Percentiles rank a stretch among this genome's conserved stretches.
phyloP scores from a whole-genome alignment of 2,329 filamentous ascomycete genomes.

The Hymenoscyphus fructigenus region DNA sequence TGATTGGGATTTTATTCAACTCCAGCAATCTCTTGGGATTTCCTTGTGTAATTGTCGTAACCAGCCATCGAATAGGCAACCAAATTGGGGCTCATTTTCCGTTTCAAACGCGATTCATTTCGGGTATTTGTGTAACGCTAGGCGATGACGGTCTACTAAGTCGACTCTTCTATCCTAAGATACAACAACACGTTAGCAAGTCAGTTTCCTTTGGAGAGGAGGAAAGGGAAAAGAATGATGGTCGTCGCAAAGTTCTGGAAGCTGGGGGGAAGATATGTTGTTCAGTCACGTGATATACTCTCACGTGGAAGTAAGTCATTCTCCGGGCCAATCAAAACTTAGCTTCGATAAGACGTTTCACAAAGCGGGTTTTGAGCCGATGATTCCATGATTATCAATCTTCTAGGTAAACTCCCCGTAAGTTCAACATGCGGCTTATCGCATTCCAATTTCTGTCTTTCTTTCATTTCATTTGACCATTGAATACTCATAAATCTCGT shows the following conservation, averaged over 20 bases:
- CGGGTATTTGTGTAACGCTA: neutral
- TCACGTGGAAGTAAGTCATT: too few species aligned
- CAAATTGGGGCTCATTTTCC: neutral
- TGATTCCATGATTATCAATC: neutral
- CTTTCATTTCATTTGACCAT: neutral
- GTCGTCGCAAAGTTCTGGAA: too few species aligned
- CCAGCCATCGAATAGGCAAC: neutral
- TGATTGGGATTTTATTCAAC: too few species aligned
- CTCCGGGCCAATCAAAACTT: too few species aligned
- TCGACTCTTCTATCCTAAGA: neutral
- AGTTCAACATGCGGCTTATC: neutral
- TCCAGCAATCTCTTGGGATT: too few species aligned
- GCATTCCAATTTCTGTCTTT: neutral
- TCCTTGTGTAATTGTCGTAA: neutral
- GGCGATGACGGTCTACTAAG: neutral
- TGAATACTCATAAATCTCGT: neutral
- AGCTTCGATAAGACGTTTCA: too few species aligned
- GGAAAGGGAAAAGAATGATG: too few species aligned
- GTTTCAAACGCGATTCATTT: neutral
- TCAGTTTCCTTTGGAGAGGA: too few species aligned
- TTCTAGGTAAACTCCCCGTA: neutral
- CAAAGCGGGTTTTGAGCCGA: neutral
- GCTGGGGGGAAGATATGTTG: too few species aligned
- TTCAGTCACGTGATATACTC: too few species aligned
- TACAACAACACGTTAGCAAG: neutral